Evolutionary conservation across 306 rosid species (phyloP).

Genomic region (Hippophae tibetana): DNA sequence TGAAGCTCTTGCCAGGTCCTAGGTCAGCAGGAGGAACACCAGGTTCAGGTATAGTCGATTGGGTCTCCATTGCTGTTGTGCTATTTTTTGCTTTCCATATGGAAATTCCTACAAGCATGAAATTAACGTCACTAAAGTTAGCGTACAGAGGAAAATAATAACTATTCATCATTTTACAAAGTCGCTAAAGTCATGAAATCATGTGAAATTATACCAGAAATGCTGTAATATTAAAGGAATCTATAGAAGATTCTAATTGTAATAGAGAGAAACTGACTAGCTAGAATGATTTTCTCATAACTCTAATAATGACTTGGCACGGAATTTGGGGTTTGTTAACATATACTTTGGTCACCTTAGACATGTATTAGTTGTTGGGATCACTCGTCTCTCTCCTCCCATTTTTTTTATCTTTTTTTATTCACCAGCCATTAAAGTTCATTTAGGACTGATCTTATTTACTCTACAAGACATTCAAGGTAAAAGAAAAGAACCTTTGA

Average conservation of each 20-base stretch:
- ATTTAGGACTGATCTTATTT: constrained; percentile 2
- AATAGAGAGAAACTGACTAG: too few relatives aligned
- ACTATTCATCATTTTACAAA: too few relatives aligned
- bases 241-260: too few relatives aligned
- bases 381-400: neutral
- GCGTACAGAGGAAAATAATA: constrained; percentile 9
- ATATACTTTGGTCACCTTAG: constrained; percentile 5
- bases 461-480: constrained; percentile 1
- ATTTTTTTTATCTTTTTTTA: too few relatives aligned
- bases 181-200: too few relatives aligned
- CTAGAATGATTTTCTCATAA: too few relatives aligned
- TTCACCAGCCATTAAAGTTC: neutral
- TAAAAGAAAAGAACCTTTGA: constrained; percentile 41
- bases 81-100: constrained; percentile 77
- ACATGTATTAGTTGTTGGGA: neutral
- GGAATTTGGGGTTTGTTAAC: too few relatives aligned
- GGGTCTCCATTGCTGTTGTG: constrained; percentile 46
- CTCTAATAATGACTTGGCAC: too few relatives aligned
- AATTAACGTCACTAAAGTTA: constrained; percentile 4
- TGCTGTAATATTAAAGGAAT: too few relatives aligned
- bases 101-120: constrained; percentile 42
- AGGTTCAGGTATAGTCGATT: constrained; percentile 42
- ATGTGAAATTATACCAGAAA: too few relatives aligned
- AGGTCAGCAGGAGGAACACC: constrained; percentile 31
- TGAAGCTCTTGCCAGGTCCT: constrained; percentile 60